These are phyloP conservation scores for Erysiphe neolycopersici DNA, from an alignment of 2,329 filamentous ascomycete species.

Conservation along the genomic window DNA sequence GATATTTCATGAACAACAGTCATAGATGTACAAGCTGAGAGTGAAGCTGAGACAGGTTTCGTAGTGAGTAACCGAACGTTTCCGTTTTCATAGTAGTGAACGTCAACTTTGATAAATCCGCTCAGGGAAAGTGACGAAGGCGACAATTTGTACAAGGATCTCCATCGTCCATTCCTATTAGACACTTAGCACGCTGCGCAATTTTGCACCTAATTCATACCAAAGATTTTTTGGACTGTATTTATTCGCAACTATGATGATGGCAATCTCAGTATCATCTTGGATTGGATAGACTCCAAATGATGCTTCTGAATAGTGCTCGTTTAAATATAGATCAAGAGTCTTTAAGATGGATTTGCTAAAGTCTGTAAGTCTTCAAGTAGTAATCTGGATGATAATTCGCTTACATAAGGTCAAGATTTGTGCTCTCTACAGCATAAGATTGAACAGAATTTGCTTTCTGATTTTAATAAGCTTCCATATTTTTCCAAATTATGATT, in stretches of 20 bases:
- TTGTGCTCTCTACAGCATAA: slow-evolving; percentile 47
- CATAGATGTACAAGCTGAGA: slow-evolving; percentile 31
- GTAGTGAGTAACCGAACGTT: slow-evolving; percentile 85
- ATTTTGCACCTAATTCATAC: slow-evolving; percentile 18
- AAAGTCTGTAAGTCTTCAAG: slow-evolving; percentile 1
- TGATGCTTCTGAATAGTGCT: slow-evolving; percentile 67
- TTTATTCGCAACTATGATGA: slow-evolving; percentile 79
- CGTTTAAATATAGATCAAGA: slow-evolving; percentile 46
- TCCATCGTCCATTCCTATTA: slow-evolving; percentile 78
- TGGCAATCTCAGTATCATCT: slow-evolving; percentile 46
- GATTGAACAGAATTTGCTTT: slow-evolving; percentile 66
- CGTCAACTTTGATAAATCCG: slow-evolving; percentile 72
- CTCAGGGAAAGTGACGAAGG: slow-evolving; percentile 41
- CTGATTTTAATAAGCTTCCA: slow-evolving; percentile 16
- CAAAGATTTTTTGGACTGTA: slow-evolving; percentile 98
- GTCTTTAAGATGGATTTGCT: slow-evolving; percentile 68
- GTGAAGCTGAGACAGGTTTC: slow-evolving; percentile 38
- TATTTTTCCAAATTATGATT: no score
- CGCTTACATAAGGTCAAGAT: slow-evolving; percentile 54
- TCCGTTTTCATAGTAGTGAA: slow-evolving; percentile 98
- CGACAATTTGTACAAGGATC: slow-evolving; percentile 58
- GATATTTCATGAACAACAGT: slow-evolving; percentile 51
- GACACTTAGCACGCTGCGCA: background rate
- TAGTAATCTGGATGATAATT: background rate
- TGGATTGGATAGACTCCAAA: slow-evolving; percentile 64